Evolutionary conservation across 805 yeast genomes (phyloP).

Genomic region (Candida bentonensis): DNA sequence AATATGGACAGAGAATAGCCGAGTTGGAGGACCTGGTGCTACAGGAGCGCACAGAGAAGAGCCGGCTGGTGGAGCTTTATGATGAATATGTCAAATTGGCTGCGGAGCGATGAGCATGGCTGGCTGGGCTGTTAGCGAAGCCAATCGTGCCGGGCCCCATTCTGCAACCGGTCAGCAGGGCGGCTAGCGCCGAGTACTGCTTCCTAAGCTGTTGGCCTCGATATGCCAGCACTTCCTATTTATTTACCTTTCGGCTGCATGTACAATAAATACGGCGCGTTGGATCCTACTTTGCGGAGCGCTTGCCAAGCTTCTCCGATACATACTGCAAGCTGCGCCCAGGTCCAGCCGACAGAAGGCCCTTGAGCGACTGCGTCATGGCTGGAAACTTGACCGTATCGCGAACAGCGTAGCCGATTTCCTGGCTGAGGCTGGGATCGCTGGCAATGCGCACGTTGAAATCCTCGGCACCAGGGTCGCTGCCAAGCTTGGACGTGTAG

Average conservation of each 20-base stretch:
- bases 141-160: no score
- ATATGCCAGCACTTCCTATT: background rate
- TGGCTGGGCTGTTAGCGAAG: no score
- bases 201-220: no score
- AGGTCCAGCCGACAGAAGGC: slow-evolving; percentile 77
- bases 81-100: background rate
- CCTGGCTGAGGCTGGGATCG: slow-evolving; percentile 25
- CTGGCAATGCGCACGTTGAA: slow-evolving; percentile 30
- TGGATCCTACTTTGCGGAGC: slow-evolving; percentile 4
- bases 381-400: slow-evolving; percentile 59
- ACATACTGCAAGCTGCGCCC: slow-evolving; percentile 60
- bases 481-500: slow-evolving; percentile 8
- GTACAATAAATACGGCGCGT: background rate
- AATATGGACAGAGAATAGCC: background rate
- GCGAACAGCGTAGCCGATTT: slow-evolving; percentile 29
- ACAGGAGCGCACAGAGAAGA: background rate
- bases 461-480: slow-evolving; percentile 15
- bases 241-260: background rate
- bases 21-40: slow-evolving; percentile 1
- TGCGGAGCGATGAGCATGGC: background rate
- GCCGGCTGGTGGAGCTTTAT: background rate
- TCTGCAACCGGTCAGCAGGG: no score
- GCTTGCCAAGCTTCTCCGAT: slow-evolving; percentile 45
- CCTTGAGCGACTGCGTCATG: slow-evolving; percentile 62
- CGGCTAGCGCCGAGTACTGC: no score